Conservation (phyloP, 78 protist species). For the Emiliania huxleyi region DNA sequence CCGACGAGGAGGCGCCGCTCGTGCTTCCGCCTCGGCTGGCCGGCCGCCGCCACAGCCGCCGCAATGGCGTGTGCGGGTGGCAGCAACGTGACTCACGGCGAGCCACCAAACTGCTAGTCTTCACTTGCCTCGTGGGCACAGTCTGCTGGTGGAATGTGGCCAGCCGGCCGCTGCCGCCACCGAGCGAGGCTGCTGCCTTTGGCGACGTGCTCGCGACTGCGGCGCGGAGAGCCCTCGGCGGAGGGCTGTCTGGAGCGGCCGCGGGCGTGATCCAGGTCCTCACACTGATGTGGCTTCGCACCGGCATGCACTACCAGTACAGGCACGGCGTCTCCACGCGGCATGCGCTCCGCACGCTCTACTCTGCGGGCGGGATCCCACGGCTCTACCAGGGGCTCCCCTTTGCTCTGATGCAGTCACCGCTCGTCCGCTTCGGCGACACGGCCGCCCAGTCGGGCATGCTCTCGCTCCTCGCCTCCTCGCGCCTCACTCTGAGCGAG, state of each 20-base stretch:
- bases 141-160: too few species aligned
- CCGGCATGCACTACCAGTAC: constrained; percentile 74
- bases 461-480: constrained; percentile 64
- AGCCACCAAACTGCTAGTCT: too few species aligned
- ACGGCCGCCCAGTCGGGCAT: constrained; percentile 81
- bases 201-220: not conserved
- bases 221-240: constrained; percentile 59
- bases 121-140: too few species aligned
- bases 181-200: not conserved
- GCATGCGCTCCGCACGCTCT: not conserved
- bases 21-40: too few species aligned
- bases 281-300: constrained; percentile 80
- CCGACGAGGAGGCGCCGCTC: too few species aligned
- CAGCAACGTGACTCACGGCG: too few species aligned
- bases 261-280: constrained; percentile 73
- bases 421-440: constrained; percentile 62
- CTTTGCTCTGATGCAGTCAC: constrained; percentile 58
- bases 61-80: too few species aligned
- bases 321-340: not conserved
- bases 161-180: too few species aligned
- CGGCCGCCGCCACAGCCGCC: too few species aligned
- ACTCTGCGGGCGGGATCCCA: constrained; percentile 71
- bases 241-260: constrained; percentile 73
- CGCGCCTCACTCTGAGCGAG: constrained; percentile 52
- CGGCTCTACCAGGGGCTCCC: constrained; percentile 73